A percentile compares a stretch with the other conserved stretches of the same genome.
These are phyloP conservation scores for Nepenthes alata DNA, from an alignment of 179 eudicot species.

Conservation along the genomic window DNA sequence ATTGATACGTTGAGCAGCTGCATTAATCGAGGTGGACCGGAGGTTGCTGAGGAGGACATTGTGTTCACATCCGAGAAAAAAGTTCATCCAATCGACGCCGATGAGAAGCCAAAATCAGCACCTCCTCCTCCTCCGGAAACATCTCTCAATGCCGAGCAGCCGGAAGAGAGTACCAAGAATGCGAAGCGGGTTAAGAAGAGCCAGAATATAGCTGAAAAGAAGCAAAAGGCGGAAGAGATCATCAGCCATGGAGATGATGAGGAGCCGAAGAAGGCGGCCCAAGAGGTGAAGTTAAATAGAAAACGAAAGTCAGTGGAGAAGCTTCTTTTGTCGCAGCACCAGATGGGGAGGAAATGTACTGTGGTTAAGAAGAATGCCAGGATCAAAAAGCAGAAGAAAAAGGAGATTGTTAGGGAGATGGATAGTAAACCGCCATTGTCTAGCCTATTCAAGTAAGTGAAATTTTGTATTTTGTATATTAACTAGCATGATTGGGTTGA, in stretches of 20 bases:
- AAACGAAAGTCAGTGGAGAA: background rate
- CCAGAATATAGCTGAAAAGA: conserved; percentile 3
- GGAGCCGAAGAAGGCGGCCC: conserved; percentile 19
- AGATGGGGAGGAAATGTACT: conserved; percentile 8
- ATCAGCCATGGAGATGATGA: conserved; percentile 1
- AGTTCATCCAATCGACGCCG: conserved; percentile 5
- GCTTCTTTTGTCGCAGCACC: conserved; percentile 11
- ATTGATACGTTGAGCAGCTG: conserved; percentile 44
- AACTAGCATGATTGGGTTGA: too few species aligned
- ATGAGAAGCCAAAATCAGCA: conserved; percentile 4
- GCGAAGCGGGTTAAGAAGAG: conserved; percentile 13
- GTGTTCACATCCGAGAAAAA: conserved; percentile 5
- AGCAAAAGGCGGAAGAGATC: conserved; percentile 9
- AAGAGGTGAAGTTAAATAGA: conserved; percentile 7
- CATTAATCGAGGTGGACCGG: conserved; percentile 3
- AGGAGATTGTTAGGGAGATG: too few species aligned
- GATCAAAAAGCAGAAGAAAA: background rate
- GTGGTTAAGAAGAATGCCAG: conserved; percentile 2
- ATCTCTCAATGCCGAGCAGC: background rate
- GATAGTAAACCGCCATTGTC: background rate
- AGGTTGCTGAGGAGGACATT: conserved; percentile 13
- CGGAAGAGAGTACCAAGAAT: conserved; percentile 17
- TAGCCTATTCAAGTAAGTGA: conserved; percentile 12
- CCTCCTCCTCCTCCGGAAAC: conserved; percentile 1
- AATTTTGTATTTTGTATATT: background rate